phyloP scores from a whole-genome alignment of 1,284 basidiomycete genomes.

The Malassezia equina region DNA sequence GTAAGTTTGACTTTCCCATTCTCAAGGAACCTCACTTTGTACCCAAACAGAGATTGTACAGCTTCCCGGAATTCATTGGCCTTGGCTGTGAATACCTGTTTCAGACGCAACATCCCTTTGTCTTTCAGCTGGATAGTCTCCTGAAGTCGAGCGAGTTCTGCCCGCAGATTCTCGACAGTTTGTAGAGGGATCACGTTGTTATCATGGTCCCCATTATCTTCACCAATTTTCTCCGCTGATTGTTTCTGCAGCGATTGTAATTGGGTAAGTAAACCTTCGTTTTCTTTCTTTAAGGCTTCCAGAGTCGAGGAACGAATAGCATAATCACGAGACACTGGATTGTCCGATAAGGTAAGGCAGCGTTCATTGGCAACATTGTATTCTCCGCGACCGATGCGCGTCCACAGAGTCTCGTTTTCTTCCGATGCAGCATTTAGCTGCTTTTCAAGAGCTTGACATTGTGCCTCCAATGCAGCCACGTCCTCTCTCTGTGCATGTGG shows the following conservation, averaged over 20 bases:
- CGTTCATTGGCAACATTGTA: conserved; percentile 64
- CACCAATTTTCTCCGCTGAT: too few relatives aligned
- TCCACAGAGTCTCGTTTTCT: conserved; percentile 62
- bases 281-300: conserved; percentile 64
- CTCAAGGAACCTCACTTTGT: conserved; percentile 71
- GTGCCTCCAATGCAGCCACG: conserved; percentile 16
- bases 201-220: too few relatives aligned
- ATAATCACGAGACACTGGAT: conserved; percentile 64
- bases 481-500: conserved; percentile 5
- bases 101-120: conserved; percentile 62
- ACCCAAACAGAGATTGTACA: conserved; percentile 67
- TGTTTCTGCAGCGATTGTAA: conserved; percentile 17
- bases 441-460: conserved; percentile 37
- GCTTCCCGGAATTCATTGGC: conserved; percentile 70
- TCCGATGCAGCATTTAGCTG: conserved; percentile 60
- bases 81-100: conserved; percentile 63
- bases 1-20: conserved; percentile 74
- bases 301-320: conserved; percentile 60
- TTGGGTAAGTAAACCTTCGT: conserved; percentile 48
- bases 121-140: conserved; percentile 54
- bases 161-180: conserved; percentile 59
- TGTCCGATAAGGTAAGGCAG: conserved; percentile 61
- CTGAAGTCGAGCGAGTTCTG: conserved; percentile 59
- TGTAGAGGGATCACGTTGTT: conserved; percentile 52
- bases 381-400: conserved; percentile 55